Evolutionary conservation across 805 yeast species (phyloP).

Genomic region (Candida tammaniensis): DNA sequence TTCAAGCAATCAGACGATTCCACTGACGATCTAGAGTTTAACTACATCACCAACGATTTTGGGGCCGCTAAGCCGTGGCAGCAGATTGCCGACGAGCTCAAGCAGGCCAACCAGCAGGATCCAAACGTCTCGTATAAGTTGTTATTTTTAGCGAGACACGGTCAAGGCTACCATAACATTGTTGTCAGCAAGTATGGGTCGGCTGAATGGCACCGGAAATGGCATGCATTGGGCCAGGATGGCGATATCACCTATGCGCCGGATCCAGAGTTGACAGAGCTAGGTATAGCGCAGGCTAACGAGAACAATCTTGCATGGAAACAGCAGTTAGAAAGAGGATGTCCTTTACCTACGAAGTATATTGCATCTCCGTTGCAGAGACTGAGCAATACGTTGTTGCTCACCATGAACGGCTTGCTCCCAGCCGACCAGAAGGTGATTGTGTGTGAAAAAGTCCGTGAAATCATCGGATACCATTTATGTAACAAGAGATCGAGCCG

Average conservation of each 20-base stretch:
- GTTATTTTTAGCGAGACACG: constrained; percentile 61
- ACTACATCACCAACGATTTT: constrained; percentile 40
- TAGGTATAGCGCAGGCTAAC: constrained; percentile 58
- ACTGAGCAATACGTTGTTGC: constrained; percentile 51
- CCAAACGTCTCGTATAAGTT: constrained; percentile 36
- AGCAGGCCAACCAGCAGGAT: constrained; percentile 16
- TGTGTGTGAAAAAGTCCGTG: constrained; percentile 49
- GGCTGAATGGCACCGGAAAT: constrained; percentile 54
- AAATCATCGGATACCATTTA: constrained; percentile 57
- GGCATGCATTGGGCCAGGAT: constrained; percentile 51
- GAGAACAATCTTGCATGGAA: constrained; percentile 45
- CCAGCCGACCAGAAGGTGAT: constrained; percentile 20
- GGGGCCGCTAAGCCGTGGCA: constrained; percentile 45
- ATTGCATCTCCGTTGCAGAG: constrained; percentile 66
- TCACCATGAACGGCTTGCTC: constrained; percentile 37
- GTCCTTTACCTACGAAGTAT: constrained; percentile 52
- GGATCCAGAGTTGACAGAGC: constrained; percentile 55
- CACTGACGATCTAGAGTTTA: constrained; percentile 47
- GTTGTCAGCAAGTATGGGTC: constrained; percentile 46
- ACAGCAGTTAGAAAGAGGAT: constrained; percentile 42
- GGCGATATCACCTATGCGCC: constrained; percentile 58
- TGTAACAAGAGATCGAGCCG: constrained; percentile 57
- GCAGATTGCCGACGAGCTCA: constrained; percentile 29
- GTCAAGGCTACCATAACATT: constrained; percentile 66
- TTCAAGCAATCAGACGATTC: constrained; percentile 45